Base-by-base conservation (phyloP, 2,329 filamentous ascomycete species). In the Sporothrix protearum region DNA sequence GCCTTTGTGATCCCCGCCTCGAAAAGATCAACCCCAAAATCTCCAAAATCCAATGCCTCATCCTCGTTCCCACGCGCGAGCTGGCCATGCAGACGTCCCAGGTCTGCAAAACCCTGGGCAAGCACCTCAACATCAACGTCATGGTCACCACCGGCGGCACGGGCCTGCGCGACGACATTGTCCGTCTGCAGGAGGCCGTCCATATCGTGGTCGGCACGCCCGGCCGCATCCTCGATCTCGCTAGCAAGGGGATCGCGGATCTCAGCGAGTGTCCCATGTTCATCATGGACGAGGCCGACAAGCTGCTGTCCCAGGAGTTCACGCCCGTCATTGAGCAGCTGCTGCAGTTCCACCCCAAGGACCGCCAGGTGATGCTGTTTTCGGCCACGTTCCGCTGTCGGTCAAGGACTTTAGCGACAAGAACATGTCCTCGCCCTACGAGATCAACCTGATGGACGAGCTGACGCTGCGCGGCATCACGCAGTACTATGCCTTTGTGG, bases 401-500 rank as follows among this genome's bases (percentile, higher is more conserved):
- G 96, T 99, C 78, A 98, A 99, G 85, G 90, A 92, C 77, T 99
- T 99, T 83, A 98, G 92, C 79, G 96, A 99, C 82, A 97, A 97
- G 84, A 96, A 99, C 84, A 97, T 99, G 94, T 87, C 87, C 76
- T 91, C 91, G 76, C 96, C 96, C 2, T 97, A 98, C 80, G 96
- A 99, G 82, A 99, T 99, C 84, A 99, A 99, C 80, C 88, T 99
- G 70, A 99, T 99, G 96, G 96, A 99, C 79, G 96, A 99, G 82
- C 91, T 99, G 73, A 99, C 96, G 14, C 90, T 99, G 42, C 92
- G 96, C 72, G 96, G 96, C 85, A 98, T 99, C 79, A 99, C 96
- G 0, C 96, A 99, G 80, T 99, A 98, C 84, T 99, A 99, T 79
- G 96, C 96, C 55, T 99, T 98, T 76, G 96, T 99, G 69, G 96